phyloP scores from a whole-genome alignment of 2,329 filamentous ascomycete genomes.

The Biscogniauxia sp. region DNA sequence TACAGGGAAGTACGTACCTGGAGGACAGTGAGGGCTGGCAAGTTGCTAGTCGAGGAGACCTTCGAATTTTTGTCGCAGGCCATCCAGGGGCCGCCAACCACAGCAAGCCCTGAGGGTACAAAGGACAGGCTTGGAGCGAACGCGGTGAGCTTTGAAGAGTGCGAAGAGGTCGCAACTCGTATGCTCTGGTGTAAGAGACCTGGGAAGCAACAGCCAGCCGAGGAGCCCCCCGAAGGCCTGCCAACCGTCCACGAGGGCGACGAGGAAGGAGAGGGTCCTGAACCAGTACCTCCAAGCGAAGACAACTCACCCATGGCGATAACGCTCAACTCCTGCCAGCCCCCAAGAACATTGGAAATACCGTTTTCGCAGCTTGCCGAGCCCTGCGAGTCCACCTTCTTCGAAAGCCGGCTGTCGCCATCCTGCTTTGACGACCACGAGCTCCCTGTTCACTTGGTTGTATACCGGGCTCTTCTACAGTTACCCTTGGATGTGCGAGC shows the following conservation, averaged over 20 bases:
- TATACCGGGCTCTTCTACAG: constrained; percentile 72
- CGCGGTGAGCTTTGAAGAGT: constrained; percentile 69
- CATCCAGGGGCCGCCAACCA: constrained; percentile 27
- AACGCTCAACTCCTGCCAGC: constrained; percentile 44
- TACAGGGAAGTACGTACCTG: constrained; percentile 75
- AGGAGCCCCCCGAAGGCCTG: constrained; percentile 36
- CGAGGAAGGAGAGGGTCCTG: constrained; percentile 54
- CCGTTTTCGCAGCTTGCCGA: constrained; percentile 69
- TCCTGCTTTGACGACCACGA: constrained; percentile 82
- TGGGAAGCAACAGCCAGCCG: constrained; percentile 25
- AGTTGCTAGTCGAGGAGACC: constrained; percentile 66
- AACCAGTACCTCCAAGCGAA: constrained; percentile 26
- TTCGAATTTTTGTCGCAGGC: constrained; percentile 59
- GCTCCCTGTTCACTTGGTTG: constrained; percentile 69
- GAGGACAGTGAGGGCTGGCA: constrained; percentile 73
- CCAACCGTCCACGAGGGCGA: constrained; percentile 55
- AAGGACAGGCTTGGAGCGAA: constrained; percentile 31
- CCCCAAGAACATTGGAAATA: constrained; percentile 58
- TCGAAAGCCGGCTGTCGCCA: constrained; percentile 53
- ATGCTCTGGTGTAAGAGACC: constrained; percentile 71
- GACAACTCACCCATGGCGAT: constrained; percentile 41
- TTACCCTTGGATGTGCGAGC: constrained; percentile 81
- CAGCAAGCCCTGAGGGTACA: constrained; percentile 24
- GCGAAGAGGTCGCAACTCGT: constrained; percentile 74
- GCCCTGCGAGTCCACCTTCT: constrained; percentile 73